Evolutionary conservation across 2,329 filamentous ascomycete genomes (phyloP).

Genomic region (Mariannaea elegans): DNA sequence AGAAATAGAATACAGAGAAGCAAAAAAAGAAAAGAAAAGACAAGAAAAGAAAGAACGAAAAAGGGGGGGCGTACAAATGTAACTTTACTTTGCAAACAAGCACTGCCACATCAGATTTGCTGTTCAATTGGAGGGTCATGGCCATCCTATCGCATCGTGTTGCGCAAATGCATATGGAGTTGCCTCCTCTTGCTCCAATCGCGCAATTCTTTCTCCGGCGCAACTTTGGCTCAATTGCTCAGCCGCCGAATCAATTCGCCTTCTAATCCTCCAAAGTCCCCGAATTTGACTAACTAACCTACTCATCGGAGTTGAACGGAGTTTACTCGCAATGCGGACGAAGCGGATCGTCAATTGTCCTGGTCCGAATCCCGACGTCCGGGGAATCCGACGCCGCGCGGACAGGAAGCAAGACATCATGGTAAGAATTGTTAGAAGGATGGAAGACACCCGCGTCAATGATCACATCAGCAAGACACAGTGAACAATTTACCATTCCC

Average conservation of each 20-base stretch:
- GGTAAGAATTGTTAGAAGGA: not conserved
- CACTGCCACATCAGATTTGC: slow-evolving; percentile 11
- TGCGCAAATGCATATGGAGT: not conserved
- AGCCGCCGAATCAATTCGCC: not conserved
- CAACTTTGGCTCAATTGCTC: slow-evolving; percentile 6
- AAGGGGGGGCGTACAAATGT: not conserved
- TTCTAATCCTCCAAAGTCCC: not conserved
- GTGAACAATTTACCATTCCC: not conserved
- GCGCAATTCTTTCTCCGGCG: slow-evolving; percentile 18
- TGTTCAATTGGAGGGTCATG: slow-evolving; percentile 9
- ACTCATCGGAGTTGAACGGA: slow-evolving; percentile 9
- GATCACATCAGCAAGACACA: slow-evolving; percentile 33
- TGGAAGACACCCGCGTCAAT: not conserved
- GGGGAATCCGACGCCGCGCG: slow-evolving; percentile 18
- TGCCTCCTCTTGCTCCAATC: not conserved
- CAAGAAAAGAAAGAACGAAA: not conserved
- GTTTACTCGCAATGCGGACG: slow-evolving; percentile 3
- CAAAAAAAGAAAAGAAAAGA: not conserved
- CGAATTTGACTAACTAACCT: not conserved
- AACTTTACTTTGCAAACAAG: slow-evolving; percentile 4
- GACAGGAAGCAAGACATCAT: slow-evolving; percentile 1
- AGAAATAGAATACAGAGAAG: not conserved
- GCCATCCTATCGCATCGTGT: slow-evolving; percentile 17
- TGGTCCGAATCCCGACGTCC: slow-evolving; percentile 4
- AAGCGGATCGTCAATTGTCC: not conserved